phyloP scores from a whole-genome alignment of 371 early-diverging fungal genomes.

The Sporodiniella umbellata region DNA sequence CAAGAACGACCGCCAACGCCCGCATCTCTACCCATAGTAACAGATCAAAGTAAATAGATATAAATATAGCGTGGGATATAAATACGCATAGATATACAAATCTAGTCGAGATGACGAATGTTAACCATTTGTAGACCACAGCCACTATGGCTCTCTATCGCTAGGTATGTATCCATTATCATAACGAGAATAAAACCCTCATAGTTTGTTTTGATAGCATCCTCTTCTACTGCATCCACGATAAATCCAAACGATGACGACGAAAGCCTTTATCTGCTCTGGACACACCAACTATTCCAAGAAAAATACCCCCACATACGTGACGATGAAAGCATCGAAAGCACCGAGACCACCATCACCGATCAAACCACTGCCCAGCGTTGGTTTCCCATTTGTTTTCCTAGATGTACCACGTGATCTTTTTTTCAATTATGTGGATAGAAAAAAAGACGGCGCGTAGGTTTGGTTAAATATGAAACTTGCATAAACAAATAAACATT shows the following conservation, averaged over 20 bases:
- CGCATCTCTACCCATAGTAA: conserved; percentile 6
- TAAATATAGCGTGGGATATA: neutral
- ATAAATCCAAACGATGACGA: conserved; percentile 27
- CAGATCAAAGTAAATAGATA: conserved; percentile 3
- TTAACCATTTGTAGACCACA: neutral
- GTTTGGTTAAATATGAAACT: neutral
- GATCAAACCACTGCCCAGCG: neutral
- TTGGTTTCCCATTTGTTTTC: conserved; percentile 8
- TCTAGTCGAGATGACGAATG: neutral
- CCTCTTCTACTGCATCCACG: conserved; percentile 1
- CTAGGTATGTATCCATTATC: conserved; percentile 2
- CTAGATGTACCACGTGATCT: conserved; percentile 3
- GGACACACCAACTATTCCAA: conserved; percentile 39
- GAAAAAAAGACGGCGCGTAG: neutral
- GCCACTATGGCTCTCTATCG: conserved; percentile 7
- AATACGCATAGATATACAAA: too few species aligned
- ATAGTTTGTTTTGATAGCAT: too few species aligned
- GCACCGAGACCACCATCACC: conserved; percentile 15
- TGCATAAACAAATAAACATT: neutral
- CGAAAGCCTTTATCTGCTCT: conserved; percentile 36
- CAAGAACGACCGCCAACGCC: conserved; percentile 15
- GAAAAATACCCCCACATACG: conserved; percentile 16
- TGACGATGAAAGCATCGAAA: conserved; percentile 12
- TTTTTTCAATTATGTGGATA: neutral
- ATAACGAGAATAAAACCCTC: too few species aligned